phyloP scores from a whole-genome alignment of 768 basidiomycete species.

The Boletus reticuloceps region DNA sequence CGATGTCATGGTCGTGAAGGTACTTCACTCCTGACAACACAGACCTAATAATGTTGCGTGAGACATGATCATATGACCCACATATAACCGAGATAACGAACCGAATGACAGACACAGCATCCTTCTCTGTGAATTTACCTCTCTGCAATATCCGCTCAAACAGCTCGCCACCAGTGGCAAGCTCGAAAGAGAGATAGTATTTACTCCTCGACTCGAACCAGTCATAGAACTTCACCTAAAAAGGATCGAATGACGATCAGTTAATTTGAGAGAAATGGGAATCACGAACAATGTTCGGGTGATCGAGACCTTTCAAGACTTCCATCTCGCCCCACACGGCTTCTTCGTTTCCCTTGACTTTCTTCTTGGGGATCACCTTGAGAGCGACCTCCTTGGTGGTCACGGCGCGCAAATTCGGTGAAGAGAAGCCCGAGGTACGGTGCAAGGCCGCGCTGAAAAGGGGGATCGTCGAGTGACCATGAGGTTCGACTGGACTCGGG shows the following conservation, averaged over 20 bases:
- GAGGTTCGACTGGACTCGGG: slow-evolving; percentile 20
- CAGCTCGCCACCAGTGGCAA: slow-evolving; percentile 91
- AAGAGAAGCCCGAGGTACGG: slow-evolving; percentile 15
- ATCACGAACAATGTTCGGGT: slow-evolving; percentile 80
- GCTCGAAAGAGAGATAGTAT: slow-evolving; percentile 94
- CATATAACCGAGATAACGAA: slow-evolving; percentile 33
- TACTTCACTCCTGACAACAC: slow-evolving; percentile 85
- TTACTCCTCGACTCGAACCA: slow-evolving; percentile 94
- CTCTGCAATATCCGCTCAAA: slow-evolving; percentile 83
- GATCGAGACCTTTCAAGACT: slow-evolving; percentile 83
- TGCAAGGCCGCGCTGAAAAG: slow-evolving; percentile 27
- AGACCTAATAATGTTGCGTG: slow-evolving; percentile 45
- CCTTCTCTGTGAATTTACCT: slow-evolving; percentile 92
- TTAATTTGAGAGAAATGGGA: too few species aligned
- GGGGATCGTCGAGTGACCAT: slow-evolving; percentile 27
- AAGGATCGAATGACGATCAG: neutral
- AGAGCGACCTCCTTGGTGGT: slow-evolving; percentile 73
- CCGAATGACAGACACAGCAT: slow-evolving; percentile 78
- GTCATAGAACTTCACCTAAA: slow-evolving; percentile 93
- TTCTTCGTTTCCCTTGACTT: slow-evolving; percentile 87
- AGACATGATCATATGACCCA: neutral
- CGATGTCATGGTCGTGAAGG: slow-evolving; percentile 89
- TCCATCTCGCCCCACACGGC: slow-evolving; percentile 94
- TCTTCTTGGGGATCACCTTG: slow-evolving; percentile 94
- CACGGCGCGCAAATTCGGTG: slow-evolving; percentile 28